Conservation (phyloP, 805 yeast genomes). For the Wickerhamiella sorbophila region DNA sequence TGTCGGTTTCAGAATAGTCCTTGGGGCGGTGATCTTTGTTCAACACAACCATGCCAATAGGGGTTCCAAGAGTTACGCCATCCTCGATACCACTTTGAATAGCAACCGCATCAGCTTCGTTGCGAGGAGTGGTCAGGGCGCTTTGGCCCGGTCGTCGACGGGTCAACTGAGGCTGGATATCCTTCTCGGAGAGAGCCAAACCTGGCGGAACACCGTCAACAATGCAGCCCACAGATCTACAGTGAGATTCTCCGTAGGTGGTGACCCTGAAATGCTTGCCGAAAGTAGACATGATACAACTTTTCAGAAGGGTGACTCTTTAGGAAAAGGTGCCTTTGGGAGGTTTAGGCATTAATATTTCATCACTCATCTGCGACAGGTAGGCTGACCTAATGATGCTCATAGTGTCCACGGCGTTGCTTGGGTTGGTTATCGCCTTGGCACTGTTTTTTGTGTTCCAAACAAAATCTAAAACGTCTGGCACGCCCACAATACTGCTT, state of each 20-base stretch:
- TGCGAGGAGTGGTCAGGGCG: constrained; percentile 80
- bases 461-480: constrained; percentile 13
- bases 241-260: constrained; percentile 96
- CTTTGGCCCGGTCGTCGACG: constrained; percentile 98
- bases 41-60: constrained; percentile 82
- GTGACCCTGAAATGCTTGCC: constrained; percentile 61
- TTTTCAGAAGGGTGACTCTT: neutral
- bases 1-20: constrained; percentile 89
- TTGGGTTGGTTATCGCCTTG: constrained; percentile 9
- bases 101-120: constrained; percentile 84
- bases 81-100: constrained; percentile 91
- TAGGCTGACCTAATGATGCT: neutral
- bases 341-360: no score
- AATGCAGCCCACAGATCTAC: constrained; percentile 94
- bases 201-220: constrained; percentile 99
- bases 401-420: constrained; percentile 6
- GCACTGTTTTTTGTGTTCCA: constrained; percentile 1
- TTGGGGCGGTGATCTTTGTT: constrained; percentile 96
- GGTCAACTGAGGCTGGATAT: constrained; percentile 88
- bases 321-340: no score
- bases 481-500: constrained; percentile 43
- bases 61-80: constrained; percentile 86
- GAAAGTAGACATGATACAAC: constrained; percentile 50
- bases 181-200: constrained; percentile 65
- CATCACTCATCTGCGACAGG: no score